These are phyloP conservation scores for Citrus unshiu DNA, from an alignment of 345 rosid species.

Conservation along the genomic window DNA sequence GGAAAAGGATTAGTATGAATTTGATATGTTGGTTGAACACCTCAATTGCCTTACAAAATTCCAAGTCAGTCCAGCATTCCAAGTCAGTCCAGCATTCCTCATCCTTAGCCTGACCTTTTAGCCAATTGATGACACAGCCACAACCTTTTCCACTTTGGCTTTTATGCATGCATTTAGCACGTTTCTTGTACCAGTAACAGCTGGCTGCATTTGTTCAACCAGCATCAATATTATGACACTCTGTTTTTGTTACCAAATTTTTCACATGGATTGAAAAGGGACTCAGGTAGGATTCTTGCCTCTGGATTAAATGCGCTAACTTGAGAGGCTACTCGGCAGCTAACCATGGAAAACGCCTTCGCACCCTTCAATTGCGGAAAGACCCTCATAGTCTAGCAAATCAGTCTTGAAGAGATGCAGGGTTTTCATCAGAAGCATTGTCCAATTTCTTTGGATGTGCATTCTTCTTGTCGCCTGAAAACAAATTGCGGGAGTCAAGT, in stretches of 20 bases:
- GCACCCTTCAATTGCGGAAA: neutral
- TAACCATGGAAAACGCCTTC: constrained; percentile 34
- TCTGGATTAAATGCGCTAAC: constrained; percentile 23
- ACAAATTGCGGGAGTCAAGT: neutral
- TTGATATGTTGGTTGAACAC: constrained; percentile 10
- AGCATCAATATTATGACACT: neutral
- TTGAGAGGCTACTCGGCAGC: constrained; percentile 31
- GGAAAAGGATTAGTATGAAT: neutral
- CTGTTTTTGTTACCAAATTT: neutral
- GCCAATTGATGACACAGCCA: constrained; percentile 48
- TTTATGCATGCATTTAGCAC: constrained; percentile 39
- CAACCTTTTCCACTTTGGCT: constrained; percentile 43
- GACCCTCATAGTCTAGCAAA: neutral
- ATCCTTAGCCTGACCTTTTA: constrained; percentile 26
- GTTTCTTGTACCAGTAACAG: constrained; percentile 34
- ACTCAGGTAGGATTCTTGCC: constrained; percentile 19
- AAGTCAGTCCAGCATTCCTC: constrained; percentile 40
- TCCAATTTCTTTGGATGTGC: neutral
- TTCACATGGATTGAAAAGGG: neutral
- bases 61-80: constrained; percentile 42
- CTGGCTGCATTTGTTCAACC: constrained; percentile 43
- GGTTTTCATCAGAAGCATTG: neutral
- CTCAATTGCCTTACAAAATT: constrained; percentile 26
- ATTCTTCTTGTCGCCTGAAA: neutral
- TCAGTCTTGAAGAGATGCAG: neutral